Base-by-base conservation (phyloP, 208 protist species). In the Vickermania spadyakhi region DNA sequence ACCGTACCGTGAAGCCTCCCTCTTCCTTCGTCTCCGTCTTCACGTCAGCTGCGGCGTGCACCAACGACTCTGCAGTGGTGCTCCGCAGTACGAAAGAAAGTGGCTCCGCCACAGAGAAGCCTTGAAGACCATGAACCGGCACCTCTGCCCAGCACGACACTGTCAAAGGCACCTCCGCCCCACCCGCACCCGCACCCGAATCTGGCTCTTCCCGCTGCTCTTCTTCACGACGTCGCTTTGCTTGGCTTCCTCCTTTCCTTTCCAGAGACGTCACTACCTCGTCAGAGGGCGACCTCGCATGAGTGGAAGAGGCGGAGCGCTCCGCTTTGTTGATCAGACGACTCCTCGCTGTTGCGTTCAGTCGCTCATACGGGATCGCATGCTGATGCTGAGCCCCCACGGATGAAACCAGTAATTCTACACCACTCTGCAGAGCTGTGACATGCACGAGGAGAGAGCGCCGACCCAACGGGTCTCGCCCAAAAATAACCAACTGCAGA, bases 401-500 rank as follows among this genome's bases (percentile, higher is more conserved):
- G 0, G 86, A 93, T 31, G 73, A 81, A n/a, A 93, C 67, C 14
- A 85, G 68, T 27, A 93, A 30, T 58, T 92, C 79, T 50, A 89
- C 64, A 25, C 75, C 62, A 54, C 62, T 28, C 11, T 28, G 50
- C 30, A 57, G 49, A 64, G 18, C 52, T 22, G 58, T 54, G 13
- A 81, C 60, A 64, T 87, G 84, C 25, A 72, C 72, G 28, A 94
- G 70, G 36, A 97, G 81, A 7, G 83, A 93, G 29, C 90, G 82
- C 2, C 91, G 72, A 13, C 93, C 93, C 3, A 97, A 63, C 21
- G 78, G 81, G 53, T 97, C 93, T 13, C 93, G 84, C 0, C 91
- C 93, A 67, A 91, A 96, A 26, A 92, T 72, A 30, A 85, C 72
- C 11, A 87, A 42, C n/a, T 68, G 55, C 62, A 93, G 73, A 27